phyloP scores from a whole-genome alignment of 768 basidiomycete genomes.

The Clitopilus hobsonii region DNA sequence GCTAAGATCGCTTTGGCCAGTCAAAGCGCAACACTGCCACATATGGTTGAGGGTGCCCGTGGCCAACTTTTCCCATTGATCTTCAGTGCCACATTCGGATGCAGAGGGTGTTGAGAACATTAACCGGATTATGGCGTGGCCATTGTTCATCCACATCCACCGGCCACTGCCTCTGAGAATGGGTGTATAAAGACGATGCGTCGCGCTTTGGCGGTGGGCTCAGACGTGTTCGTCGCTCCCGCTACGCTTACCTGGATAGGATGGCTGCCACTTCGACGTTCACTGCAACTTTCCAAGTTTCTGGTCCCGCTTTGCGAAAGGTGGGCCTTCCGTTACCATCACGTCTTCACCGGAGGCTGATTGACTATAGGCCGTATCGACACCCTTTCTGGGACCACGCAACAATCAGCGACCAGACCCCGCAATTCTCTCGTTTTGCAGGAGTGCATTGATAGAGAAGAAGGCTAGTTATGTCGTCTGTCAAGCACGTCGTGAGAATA shows the following conservation, averaged over 20 bases:
- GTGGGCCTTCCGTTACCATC: background rate
- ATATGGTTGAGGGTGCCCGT: background rate
- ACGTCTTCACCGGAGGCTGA: background rate
- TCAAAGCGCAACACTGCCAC: background rate
- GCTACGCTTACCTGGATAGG: background rate
- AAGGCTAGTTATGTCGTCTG: slow-evolving; percentile 25
- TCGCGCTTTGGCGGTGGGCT: background rate
- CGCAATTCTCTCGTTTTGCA: slow-evolving; percentile 9
- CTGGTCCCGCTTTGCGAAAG: background rate
- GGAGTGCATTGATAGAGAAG: slow-evolving; percentile 6
- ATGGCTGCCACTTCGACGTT: background rate
- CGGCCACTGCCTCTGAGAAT: background rate
- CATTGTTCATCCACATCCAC: background rate
- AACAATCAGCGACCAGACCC: slow-evolving; percentile 1
- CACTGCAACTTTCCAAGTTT: background rate
- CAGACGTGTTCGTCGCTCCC: background rate
- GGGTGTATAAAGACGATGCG: background rate
- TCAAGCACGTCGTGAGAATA: slow-evolving; percentile 21
- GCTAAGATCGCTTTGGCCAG: no score
- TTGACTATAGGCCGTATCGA: background rate
- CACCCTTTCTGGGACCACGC: slow-evolving; percentile 6
- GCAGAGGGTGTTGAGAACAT: background rate
- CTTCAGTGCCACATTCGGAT: background rate
- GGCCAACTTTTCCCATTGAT: background rate
- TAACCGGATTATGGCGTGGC: background rate